These are phyloP conservation scores for Mycena sanguinolenta DNA, from an alignment of 768 basidiomycete genomes.

Conservation along the genomic window DNA sequence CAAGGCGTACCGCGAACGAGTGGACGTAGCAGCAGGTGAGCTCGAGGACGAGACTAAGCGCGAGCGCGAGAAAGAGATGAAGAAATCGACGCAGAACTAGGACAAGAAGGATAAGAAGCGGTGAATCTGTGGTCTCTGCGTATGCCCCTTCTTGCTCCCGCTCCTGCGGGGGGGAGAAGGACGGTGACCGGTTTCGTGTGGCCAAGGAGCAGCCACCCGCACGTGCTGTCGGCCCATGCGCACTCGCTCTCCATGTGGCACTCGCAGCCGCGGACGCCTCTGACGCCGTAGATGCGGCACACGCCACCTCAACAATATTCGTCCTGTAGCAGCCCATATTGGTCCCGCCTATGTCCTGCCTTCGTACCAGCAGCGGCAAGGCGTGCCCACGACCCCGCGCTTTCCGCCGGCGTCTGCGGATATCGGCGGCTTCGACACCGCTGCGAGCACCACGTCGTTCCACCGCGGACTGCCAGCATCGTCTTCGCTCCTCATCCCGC, in stretches of 20 bases:
- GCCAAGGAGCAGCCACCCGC: slow-evolving; percentile 54
- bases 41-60: slow-evolving; percentile 95
- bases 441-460: slow-evolving; percentile 46
- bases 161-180: not conserved
- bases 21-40: slow-evolving; percentile 93
- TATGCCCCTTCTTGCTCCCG: slow-evolving; percentile 13
- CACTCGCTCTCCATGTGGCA: slow-evolving; percentile 45
- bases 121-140: slow-evolving; percentile 62
- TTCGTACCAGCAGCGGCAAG: slow-evolving; percentile 54
- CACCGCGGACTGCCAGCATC: slow-evolving; percentile 53
- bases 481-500: slow-evolving; percentile 50
- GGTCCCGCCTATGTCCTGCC: slow-evolving; percentile 64
- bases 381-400: slow-evolving; percentile 58
- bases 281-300: slow-evolving; percentile 61
- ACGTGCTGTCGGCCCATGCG: slow-evolving; percentile 39
- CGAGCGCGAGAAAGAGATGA: slow-evolving; percentile 88
- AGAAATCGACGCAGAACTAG: slow-evolving; percentile 96
- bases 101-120: slow-evolving; percentile 98
- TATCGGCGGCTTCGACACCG: slow-evolving; percentile 71
- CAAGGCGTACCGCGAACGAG: slow-evolving; percentile 93
- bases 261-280: slow-evolving; percentile 65
- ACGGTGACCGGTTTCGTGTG: too few species aligned
- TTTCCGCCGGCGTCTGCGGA: slow-evolving; percentile 68
- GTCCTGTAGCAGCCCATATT: slow-evolving; percentile 62
- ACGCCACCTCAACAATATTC: slow-evolving; percentile 65